Evolutionary conservation across 371 early-diverging fungal genomes (phyloP).

Genomic region (Mucor lusitanicus): DNA sequence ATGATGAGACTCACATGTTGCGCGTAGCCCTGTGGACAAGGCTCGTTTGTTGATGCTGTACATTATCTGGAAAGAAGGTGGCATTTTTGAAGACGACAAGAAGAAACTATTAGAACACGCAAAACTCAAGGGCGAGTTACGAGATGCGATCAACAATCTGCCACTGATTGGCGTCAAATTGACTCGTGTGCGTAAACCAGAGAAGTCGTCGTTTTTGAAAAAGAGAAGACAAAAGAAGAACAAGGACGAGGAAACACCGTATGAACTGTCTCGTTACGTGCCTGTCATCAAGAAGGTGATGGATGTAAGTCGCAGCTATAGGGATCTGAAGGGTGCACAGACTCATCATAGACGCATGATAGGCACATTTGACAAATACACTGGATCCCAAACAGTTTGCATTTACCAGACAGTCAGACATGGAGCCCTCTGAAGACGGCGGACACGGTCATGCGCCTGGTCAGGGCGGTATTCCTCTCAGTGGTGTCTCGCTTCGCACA

Average conservation of each 20-base stretch:
- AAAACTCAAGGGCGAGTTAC: conserved; percentile 63
- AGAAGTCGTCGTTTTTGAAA: conserved; percentile 33
- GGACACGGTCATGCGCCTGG: conserved; percentile 21
- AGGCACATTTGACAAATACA: conserved; percentile 57
- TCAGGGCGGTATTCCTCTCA: conserved; percentile 35
- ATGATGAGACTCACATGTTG: neutral
- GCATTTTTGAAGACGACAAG: conserved; percentile 71
- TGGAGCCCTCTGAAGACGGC: conserved; percentile 45
- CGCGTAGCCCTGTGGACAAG: conserved; percentile 68
- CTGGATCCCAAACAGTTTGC: conserved; percentile 59
- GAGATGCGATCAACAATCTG: conserved; percentile 79
- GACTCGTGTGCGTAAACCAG: conserved; percentile 32
- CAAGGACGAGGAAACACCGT: conserved; percentile 45
- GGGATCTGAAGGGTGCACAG: neutral
- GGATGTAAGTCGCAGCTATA: conserved; percentile 31
- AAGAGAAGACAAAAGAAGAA: conserved; percentile 36
- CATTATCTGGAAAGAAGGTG: conserved; percentile 72
- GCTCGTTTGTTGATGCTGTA: conserved; percentile 87
- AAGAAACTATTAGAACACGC: conserved; percentile 76
- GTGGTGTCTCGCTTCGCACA: conserved; percentile 51
- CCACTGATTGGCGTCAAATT: conserved; percentile 64
- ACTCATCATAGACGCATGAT: neutral
- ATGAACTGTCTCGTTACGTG: conserved; percentile 71
- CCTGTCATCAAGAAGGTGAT: conserved; percentile 59
- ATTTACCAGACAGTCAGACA: conserved; percentile 54